Evolutionary conservation across 2,329 filamentous ascomycete species (phyloP), one percentile per base, ranked within the genome.

Genomic region (Penicillium sp.): DNA sequence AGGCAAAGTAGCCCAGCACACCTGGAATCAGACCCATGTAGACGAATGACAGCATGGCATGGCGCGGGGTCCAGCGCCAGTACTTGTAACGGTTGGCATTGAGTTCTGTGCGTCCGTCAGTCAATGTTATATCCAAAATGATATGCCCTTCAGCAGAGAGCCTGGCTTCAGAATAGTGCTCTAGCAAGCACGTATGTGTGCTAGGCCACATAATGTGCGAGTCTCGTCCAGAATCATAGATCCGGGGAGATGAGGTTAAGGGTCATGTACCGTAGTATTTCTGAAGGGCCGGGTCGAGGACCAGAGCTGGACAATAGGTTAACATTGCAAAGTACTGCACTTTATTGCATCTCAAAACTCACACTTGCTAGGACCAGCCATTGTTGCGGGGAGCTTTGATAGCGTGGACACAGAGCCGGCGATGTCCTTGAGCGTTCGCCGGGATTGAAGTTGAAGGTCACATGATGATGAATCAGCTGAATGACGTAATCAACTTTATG

Each of bases 11-110:
- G 43, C 86, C 86, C 62, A 96, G 66, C 53, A 89, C 79, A 38
- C 78, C 74, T 7, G 94, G 94, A 40, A 97, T 83, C 50, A 87
- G 78, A 32, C 86, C 78, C 55, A 88, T 82, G 75, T 93, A 97
- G 61, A 87, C 79, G 70, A 97, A 84, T 4, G 87, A 86, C 68
- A 97, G 75, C 78, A 84, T 85, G 29, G 90, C 91, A 42, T 91
- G 96, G 68, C 89, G 83, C 48, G 85, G 83, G 34, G 89, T 97
- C 90, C 91, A 97, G 75, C 91, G 84, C 84, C 97, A 99, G 84
- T 90, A 96, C 78, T 91, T 91, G 84, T 92, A 88, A 63, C 94
- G 88, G 79, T 90, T 91, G 69, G 83, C 80, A 69, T 83, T 84
- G 85, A 97, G 89, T 73, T 88, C 92, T 96, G 47, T 34, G 55